Evolutionary conservation across 768 basidiomycete genomes (phyloP).

Genomic region (Pluteus cervinus): DNA sequence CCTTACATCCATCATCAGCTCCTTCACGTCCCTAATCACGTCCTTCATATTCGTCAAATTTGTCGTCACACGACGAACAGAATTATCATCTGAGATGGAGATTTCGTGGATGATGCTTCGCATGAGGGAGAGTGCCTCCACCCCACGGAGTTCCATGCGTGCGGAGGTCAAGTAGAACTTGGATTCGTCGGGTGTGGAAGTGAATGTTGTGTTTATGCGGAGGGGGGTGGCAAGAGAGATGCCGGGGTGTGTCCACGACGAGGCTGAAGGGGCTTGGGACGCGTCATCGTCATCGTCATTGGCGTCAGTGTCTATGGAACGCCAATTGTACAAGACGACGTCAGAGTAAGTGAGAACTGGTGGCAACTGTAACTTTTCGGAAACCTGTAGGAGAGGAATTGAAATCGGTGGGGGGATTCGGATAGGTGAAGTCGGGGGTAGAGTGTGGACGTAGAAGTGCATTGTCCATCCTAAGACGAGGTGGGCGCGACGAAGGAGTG

Average conservation of each 20-base stretch:
- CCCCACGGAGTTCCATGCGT: conserved; percentile 81
- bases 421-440: conserved; percentile 41
- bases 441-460: conserved; percentile 73
- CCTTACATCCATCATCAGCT: conserved; percentile 57
- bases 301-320: conserved; percentile 26
- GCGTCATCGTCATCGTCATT: conserved; percentile 19
- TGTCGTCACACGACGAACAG: conserved; percentile 51
- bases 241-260: too few relatives aligned
- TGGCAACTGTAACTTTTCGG: conserved; percentile 69
- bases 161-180: conserved; percentile 86
- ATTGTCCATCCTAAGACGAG: conserved; percentile 66
- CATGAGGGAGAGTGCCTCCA: conserved; percentile 78
- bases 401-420: conserved; percentile 66
- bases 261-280: too few relatives aligned
- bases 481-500: conserved; percentile 63
- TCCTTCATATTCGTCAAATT: conserved; percentile 58
- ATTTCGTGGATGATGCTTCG: conserved; percentile 80
- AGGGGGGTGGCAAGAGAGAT: conserved; percentile 56
- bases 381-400: conserved; percentile 72
- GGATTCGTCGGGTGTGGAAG: conserved; percentile 70
- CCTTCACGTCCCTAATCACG: conserved; percentile 59
- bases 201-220: conserved; percentile 64
- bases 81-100: conserved; percentile 67
- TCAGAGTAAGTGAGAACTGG: conserved; percentile 89
- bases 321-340: conserved; percentile 86